Evolutionary conservation across 768 basidiomycete genomes (phyloP), one percentile per base, ranked within the genome.

Genomic region (Phaeotremella skinneri): DNA sequence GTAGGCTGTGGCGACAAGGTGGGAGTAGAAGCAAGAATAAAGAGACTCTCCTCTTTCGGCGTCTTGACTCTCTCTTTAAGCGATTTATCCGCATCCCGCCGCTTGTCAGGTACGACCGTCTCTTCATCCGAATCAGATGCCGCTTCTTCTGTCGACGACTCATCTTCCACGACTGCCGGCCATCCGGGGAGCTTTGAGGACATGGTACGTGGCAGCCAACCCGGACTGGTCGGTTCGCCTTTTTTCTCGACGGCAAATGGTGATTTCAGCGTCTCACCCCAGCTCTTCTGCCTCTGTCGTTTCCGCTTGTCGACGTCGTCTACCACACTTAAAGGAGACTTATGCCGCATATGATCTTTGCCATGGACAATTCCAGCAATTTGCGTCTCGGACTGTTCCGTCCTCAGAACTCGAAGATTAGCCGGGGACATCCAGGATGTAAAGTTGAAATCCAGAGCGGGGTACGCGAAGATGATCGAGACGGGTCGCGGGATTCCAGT

Each of bases 391-490:
- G 91, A 91, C 71, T 91, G 89, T 74, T 98, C 93, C 2, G 87
- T 84, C 53, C 88, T 84, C 14, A 98, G 81, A 27, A 94, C 87
- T 3, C 84, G 85, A 56, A 97, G 81, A 75, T 97, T 85, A 20
- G 83, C 83, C 7, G 85, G 77, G 11, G 79, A 85, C 79, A 79
- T 79, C 94, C 94, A 98, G 21, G 92, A 94, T 0, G 91, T 91
- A 70, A 94, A 97, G 76, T 98, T 97, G 80, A 99, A 98, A 76
- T 98, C 93, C 45, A 98, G 82, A 25, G 88, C 89, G 0, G 93
- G 85, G 76, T 98, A 99, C 65, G 85, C 90, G 54, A 94, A 83
- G 27, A 96, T 85, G 58, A 98, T 81, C 1, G 89, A 88, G 37
- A 87, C 78, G 1, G 96, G 96, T 17, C 83, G 80, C 1, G 86